Base-by-base conservation (phyloP, 2,329 filamentous ascomycete genomes). In the Aureobasidium namibiae region DNA sequence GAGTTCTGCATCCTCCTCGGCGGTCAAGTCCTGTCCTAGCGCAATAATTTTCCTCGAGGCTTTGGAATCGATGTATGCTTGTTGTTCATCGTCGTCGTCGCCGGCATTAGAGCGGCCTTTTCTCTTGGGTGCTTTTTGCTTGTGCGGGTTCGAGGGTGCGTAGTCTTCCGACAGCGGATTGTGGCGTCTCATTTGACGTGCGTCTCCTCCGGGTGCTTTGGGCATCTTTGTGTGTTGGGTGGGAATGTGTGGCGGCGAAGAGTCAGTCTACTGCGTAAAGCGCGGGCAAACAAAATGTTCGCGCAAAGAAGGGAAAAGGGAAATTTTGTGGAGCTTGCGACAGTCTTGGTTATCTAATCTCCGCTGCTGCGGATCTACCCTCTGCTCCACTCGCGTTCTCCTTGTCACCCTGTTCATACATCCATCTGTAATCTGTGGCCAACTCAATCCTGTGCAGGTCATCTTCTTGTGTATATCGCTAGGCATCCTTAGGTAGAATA, bases 121-220 rank as follows among this genome's bases (percentile, higher is more conserved):
- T 68, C 79, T 80, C 65, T 85, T 85, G 31, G 84, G 80, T 1
- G 71, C 65, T 67, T 79, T 92, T 86, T 71, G 85, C 85, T 76
- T 92, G 84, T 68, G 92, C 72, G 65, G 86, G 78, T 62, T 86
- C 80, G 60, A 86, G 81, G 65, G 90, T 80, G 66, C 87, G 75
- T 70, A 97, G 80, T 97, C 94, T 69, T 95, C 89, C 67, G 92
- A 88, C 61, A 99, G 87, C 41, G 92, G 92, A 66, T 95, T 95
- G 76, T 96, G 92, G 64, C 89, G 85, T 68, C 87, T 84, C 62
- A 79, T 79, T 65, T 79, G 79, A 70, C 80, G 83, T 65, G 72
- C 76, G 60, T 78, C 79, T 65, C 74, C 76, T 65, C 62, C 65
- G 18, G 83, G 79, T 60, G 87, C 85, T 78, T 95, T 95, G 38